Evolutionary conservation across 768 basidiomycete genomes (phyloP), one percentile per base, ranked within the genome.

Genomic region (Pleurotus eryngii): DNA sequence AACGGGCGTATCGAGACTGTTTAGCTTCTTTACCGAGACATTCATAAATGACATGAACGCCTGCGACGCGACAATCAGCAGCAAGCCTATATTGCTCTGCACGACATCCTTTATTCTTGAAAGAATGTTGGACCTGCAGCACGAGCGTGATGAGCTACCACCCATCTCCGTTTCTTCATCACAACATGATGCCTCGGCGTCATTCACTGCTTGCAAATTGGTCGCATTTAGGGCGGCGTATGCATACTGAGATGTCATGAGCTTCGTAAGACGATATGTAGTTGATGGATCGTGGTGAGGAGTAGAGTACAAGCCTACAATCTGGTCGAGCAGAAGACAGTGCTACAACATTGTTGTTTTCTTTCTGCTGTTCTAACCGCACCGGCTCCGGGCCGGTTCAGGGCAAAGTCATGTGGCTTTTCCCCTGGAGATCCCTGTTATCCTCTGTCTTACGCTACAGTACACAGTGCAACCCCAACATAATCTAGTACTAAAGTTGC

Each of bases 11-110:
- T 85, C 81, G 4, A 86, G 70, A 17, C 68, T 70, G 57, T 84
- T 81, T 58, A 90, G 69, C 59, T 74, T 75, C 70, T 90, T 89
- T 45, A 90, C 87, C 4, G 79, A 71, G 3, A 85, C 72, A 50
- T 83, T 84, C 77, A 87, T 85, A 26, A 79, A 66, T 5, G 84
- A 76, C 39, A 86, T 79, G 68, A 85, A 85, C 12, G 83, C 71
- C 64, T 88, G 84, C 8, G 85, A 67, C 2, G 71, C 70, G 4
- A 77, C 77, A 15, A 90, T 78, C 15, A 88, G 74, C 35, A 87
- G 67, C 51, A 91, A 69, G 7, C 89, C 89, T 3, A 72, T 67
- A 68, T 90, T 89, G 35, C 55, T 61, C 38, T 61, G 42, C 22
- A 67, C 38, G n/a, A 65, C 18, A 20, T 18, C 39, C 51, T 54